Evolutionary conservation across 2,329 filamentous ascomycete species (phyloP), one percentile per base, ranked within the genome.

Genomic region (Colletotrichum gigasporum): DNA sequence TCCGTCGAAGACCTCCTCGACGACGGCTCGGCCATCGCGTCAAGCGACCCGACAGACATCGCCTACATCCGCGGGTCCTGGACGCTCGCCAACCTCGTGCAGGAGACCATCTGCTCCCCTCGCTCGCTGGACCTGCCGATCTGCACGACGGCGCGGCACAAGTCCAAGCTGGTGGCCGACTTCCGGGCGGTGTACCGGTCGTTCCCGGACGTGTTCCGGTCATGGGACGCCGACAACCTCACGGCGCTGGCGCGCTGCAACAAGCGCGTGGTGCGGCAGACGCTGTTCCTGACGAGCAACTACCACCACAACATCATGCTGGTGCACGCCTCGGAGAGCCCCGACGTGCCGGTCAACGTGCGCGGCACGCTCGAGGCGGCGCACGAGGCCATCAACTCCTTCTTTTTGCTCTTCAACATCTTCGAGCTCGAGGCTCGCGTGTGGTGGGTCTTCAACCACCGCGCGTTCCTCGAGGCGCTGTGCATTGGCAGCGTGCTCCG

Each of bases 371-470:
- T 94, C 11, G 91, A 94, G 74, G 90, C 91, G 0, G 91, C 91
- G 0, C 89, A 93, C 70, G 90, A 91, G 72, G 91, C 91, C 4
- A 87, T 95, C 47, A 85, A 83, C 44, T 82, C 90, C 1, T 95
- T 94, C 73, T 94, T 94, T 74, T 82, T 93, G 61, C 82, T 94
- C 6, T 92, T 89, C 76, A 81, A 80, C 35, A 78, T 92, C 11
- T 88, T 94, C 66, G 87, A 90, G 69, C 81, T 82, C 14, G 92
- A 95, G 78, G 90, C 91, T 1, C 85, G 89, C 12, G 91, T 94
- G 1, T 94, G 91, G 91, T 95, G 91, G 91, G 91, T 93, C 1
- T 93, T 94, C 69, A 92, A 93, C 73, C 92, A 94, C 73, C 82
- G 92, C 1, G 91, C 91, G 0, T 94, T 94, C 72, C 82, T 94